A percentile compares a stretch with the other conserved stretches of the same genome.
Evolutionary conservation across 2,329 filamentous ascomycete genomes (phyloP).

Genomic region (Chrysosporium queenslandicum): DNA sequence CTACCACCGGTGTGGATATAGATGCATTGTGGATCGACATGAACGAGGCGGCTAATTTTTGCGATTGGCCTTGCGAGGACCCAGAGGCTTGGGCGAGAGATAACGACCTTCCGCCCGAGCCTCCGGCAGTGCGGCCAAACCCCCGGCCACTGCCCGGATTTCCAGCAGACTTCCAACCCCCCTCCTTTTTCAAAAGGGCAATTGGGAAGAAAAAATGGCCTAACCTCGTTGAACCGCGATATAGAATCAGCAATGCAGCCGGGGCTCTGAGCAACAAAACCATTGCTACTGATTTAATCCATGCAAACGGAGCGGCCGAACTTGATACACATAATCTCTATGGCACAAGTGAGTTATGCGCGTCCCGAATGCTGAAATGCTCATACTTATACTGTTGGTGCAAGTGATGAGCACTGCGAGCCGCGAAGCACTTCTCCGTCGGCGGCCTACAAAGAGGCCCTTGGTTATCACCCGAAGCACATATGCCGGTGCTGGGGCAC

Average conservation of each 20-base stretch:
- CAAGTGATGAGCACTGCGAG: slow-evolving; percentile 57
- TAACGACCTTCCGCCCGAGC: slow-evolving; percentile 41
- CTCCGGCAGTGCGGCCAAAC: slow-evolving; percentile 49
- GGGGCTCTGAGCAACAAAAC: slow-evolving; percentile 43
- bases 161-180: slow-evolving; percentile 52
- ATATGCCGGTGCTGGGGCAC: slow-evolving; percentile 54
- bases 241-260: slow-evolving; percentile 50
- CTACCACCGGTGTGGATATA: slow-evolving; percentile 54
- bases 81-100: slow-evolving; percentile 40
- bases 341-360: slow-evolving; percentile 41
- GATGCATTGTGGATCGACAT: slow-evolving; percentile 64
- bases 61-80: slow-evolving; percentile 42
- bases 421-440: slow-evolving; percentile 49
- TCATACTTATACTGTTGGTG: too few species aligned
- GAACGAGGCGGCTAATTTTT: slow-evolving; percentile 42
- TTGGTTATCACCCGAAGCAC: slow-evolving; percentile 60
- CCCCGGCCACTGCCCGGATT: slow-evolving; percentile 56
- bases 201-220: slow-evolving; percentile 39
- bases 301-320: slow-evolving; percentile 52
- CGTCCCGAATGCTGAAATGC: too few species aligned
- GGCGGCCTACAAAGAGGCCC: slow-evolving; percentile 51
- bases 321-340: slow-evolving; percentile 64
- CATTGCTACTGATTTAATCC: slow-evolving; percentile 52
- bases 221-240: slow-evolving; percentile 50
- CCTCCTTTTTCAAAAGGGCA: slow-evolving; percentile 13